Evolutionary conservation across 139 green algal genomes (phyloP), one percentile per base, ranked within the genome.

Genomic region (Coccomyxa sp.): DNA sequence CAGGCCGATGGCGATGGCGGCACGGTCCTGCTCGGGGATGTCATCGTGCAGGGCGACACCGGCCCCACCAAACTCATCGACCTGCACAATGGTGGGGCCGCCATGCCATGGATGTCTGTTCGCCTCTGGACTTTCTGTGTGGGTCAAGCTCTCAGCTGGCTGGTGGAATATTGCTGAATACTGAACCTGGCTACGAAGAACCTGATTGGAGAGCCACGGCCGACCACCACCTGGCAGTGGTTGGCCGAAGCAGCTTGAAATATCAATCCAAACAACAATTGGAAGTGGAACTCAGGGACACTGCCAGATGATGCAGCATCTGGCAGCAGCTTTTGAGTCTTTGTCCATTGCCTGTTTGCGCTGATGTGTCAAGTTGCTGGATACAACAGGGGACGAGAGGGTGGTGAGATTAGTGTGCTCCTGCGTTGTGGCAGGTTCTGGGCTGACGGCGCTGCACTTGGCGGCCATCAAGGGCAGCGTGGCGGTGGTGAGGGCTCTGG

Each of bases 371-470:
- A 10, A 74, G 66, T 27, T 27, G 66, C 66, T 74, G 66, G 21
- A 74, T 27, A 30, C 10, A 9, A 27, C 66, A 10, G 66, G 1
- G 66, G 21, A 30, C 10, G 21, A 27, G 66, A 27, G 66, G 21
- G 66, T 15, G 38, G 38, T 51, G 38, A 74, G 66, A 3, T 23
- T 23, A 23, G 66, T 74, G 21, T 30, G 66, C 21, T 23, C 4
- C 66, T 23, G 66, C 66, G 9, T 74, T 74, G 66, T 27, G 13
- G 28, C 60, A 31, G 79, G 79, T 27, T 18, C 58, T 23, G 79
- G 79, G 28, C 15, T 87, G 79, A 83, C 66, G 57, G 79, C 84
- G 58, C 79, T 87, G 76, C 84, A 87, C 67, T 58, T 84, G 28
- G 84, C 84, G 15, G 67, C 84, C 0, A 23, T 87, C 25, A 81